A percentile compares a stretch with the other conserved stretches of the same genome.
Evolutionary conservation across 129 eudicot species (phyloP).

Genomic region (Tanacetum coccineum): DNA sequence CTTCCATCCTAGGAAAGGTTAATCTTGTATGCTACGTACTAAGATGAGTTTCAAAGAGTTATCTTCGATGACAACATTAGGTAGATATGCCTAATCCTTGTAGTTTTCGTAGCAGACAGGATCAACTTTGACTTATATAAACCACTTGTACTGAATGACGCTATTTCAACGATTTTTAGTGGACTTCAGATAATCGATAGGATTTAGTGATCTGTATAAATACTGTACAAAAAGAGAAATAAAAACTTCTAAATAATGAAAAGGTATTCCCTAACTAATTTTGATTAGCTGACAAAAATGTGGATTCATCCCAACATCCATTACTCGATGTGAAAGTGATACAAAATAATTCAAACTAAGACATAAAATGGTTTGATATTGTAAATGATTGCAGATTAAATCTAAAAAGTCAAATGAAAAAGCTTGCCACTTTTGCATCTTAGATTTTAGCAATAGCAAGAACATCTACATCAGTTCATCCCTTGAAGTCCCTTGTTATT

Average conservation of each 20-base stretch:
- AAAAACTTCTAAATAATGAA: background rate
- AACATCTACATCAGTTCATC: slow-evolving; percentile 28
- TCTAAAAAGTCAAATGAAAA: slow-evolving; percentile 21
- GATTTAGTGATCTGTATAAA: background rate
- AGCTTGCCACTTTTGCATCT: slow-evolving; percentile 19
- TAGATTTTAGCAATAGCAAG: slow-evolving; percentile 29
- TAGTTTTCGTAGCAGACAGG: slow-evolving; percentile 16
- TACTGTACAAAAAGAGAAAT: background rate
- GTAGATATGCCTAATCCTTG: slow-evolving; percentile 1
- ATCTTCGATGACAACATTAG: slow-evolving; percentile 8
- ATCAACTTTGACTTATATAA: background rate
- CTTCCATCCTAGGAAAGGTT: slow-evolving; percentile 16
- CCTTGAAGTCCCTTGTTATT: slow-evolving; percentile 29
- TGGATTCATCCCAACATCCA: slow-evolving; percentile 8
- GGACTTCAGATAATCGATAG: background rate
- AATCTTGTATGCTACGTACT: slow-evolving; percentile 3
- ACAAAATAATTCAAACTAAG: slow-evolving; percentile 24
- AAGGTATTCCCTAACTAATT: background rate
- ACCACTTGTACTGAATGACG: background rate
- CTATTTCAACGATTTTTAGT: background rate
- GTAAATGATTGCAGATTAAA: slow-evolving; percentile 22
- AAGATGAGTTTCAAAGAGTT: background rate
- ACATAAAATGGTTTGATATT: slow-evolving; percentile 22
- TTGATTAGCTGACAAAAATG: slow-evolving; percentile 15
- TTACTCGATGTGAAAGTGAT: slow-evolving; percentile 8